Percentiles rank a stretch among this genome's conserved stretches.
These are phyloP conservation scores for Nephelium lappaceum DNA, from an alignment of 345 rosid genomes.

Conservation along the genomic window DNA sequence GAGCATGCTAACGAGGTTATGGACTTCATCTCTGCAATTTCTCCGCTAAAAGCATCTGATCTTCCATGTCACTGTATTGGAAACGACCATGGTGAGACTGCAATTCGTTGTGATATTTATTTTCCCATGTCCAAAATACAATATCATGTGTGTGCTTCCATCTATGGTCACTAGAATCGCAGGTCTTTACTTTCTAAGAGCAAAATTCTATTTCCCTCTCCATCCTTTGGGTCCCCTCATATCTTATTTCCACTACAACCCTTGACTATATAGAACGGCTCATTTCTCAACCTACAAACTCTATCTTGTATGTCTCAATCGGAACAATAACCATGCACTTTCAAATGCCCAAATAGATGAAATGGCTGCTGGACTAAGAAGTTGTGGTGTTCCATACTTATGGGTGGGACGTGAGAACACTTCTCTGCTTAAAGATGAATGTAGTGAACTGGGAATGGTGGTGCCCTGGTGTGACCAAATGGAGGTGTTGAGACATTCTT, in stretches of 20 bases:
- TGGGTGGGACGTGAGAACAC: conserved; percentile 52
- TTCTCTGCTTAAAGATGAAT: neutral
- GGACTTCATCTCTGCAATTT: too few species aligned
- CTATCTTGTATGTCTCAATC: conserved; percentile 45
- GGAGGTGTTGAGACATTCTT: too few species aligned
- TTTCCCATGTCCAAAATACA: too few species aligned
- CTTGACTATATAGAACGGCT: conserved; percentile 17
- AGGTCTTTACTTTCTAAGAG: conserved; percentile 15
- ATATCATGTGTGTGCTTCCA: conserved; percentile 28
- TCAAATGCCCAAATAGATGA: conserved; percentile 45
- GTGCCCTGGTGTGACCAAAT: too few species aligned
- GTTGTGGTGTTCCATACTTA: conserved; percentile 34
- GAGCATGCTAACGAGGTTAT: neutral
- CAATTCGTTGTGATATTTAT: neutral
- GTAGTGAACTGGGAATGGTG: too few species aligned
- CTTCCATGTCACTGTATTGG: conserved; percentile 5
- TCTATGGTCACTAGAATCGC: conserved; percentile 35
- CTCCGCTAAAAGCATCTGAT: conserved; percentile 17
- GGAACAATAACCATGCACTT: conserved; percentile 46
- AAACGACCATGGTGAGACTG: neutral
- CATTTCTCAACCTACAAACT: conserved; percentile 25
- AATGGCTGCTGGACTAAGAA: conserved; percentile 35
- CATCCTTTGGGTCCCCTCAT: conserved; percentile 47
- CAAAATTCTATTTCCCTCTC: conserved; percentile 27
- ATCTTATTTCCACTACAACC: conserved; percentile 21